These are phyloP conservation scores for Fusarium ambrosium DNA, from an alignment of 2,329 filamentous ascomycete genomes.

Conservation along the genomic window DNA sequence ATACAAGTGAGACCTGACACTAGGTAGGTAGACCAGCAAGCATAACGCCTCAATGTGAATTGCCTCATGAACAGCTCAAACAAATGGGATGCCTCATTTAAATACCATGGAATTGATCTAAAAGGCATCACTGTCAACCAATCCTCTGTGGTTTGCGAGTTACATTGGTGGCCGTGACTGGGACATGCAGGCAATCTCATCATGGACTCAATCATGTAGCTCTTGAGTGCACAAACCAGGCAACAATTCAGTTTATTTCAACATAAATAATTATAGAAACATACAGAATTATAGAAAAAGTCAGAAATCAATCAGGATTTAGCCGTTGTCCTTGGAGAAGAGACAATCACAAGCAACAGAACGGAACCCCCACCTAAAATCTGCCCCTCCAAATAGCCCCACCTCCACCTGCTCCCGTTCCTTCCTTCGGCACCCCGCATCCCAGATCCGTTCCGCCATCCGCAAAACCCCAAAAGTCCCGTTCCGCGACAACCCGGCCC, in stretches of 20 bases:
- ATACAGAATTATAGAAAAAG: not conserved
- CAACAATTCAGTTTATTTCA: not conserved
- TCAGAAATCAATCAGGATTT: not conserved
- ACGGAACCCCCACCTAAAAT: not conserved
- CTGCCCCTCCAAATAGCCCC: constrained; percentile 12
- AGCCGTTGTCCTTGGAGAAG: not conserved
- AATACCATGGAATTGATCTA: not conserved
- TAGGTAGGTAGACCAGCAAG: not conserved
- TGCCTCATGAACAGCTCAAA: not conserved
- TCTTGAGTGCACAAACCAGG: not conserved
- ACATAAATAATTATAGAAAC: not conserved
- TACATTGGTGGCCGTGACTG: not conserved
- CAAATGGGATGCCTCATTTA: rapidly evolving
- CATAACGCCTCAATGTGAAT: not conserved
- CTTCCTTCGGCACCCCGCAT: constrained; percentile 24
- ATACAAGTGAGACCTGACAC: not conserved
- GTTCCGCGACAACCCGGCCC: constrained; percentile 17
- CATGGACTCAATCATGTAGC: not conserved
- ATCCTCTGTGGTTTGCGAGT: not conserved
- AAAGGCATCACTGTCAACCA: not conserved
- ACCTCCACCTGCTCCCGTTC: constrained; percentile 37
- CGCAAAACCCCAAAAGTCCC: constrained; percentile 20
- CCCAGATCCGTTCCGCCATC: constrained; percentile 27
- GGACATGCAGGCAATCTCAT: not conserved
- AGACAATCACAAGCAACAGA: not conserved